Conservation (phyloP, 352 stramenopile species). For the Globisporangium abappressorium region DNA sequence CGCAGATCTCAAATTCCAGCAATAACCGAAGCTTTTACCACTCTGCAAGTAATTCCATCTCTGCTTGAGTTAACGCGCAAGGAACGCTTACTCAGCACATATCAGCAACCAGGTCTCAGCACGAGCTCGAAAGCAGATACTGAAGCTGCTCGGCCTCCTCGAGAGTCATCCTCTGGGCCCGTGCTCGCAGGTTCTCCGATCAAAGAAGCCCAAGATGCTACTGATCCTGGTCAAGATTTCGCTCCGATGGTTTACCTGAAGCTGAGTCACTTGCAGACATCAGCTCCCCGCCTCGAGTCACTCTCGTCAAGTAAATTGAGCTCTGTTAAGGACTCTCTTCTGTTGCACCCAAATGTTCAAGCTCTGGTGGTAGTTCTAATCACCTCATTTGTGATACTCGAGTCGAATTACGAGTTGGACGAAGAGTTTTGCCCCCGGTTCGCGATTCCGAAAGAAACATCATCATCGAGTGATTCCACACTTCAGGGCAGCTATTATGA, state of each 20-base stretch:
- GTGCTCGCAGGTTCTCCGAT: neutral
- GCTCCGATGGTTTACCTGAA: conserved; percentile 8
- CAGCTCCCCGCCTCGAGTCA: conserved; percentile 4
- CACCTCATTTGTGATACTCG: conserved; percentile 28
- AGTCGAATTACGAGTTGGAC: conserved; percentile 37
- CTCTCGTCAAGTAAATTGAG: neutral
- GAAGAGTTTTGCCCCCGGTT: conserved; percentile 33
- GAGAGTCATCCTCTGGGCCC: neutral
- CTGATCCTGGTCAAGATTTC: neutral
- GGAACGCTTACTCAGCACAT: neutral
- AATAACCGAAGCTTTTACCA: conserved; percentile 32
- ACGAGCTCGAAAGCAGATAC: neutral
- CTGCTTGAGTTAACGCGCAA: conserved; percentile 23
- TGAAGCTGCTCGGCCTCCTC: neutral
- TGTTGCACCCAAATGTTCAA: conserved; percentile 22
- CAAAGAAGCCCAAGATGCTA: neutral
- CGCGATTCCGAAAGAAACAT: conserved; percentile 19
- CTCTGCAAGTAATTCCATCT: conserved; percentile 18
- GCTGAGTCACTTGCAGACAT: conserved; percentile 2
- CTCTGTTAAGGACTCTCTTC: neutral
- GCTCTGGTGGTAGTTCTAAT: conserved; percentile 30
- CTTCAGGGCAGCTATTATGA: conserved; percentile 16
- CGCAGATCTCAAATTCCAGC: conserved; percentile 23
- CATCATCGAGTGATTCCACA: neutral
- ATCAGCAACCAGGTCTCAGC: conserved; percentile 5